phyloP scores from a whole-genome alignment of 228 moss, liverwort and hornwort species.

The Sphagnum fallax region DNA sequence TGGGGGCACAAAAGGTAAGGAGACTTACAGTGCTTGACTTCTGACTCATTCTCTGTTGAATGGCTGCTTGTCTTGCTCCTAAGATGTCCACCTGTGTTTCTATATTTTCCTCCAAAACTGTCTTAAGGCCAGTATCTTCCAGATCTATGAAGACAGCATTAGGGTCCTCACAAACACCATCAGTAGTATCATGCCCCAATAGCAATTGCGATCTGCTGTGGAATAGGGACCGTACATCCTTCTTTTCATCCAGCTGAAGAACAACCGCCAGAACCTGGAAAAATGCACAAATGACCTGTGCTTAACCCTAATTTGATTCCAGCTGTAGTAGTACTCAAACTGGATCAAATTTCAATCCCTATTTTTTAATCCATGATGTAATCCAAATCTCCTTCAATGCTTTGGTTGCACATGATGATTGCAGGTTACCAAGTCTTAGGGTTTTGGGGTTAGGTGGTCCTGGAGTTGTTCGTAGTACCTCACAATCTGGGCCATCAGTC shows the following conservation, averaged over 20 bases:
- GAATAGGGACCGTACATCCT: slow-evolving; percentile 20
- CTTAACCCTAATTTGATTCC: no score
- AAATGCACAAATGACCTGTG: neutral
- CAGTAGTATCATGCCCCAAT: no score
- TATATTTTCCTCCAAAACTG: slow-evolving; percentile 13
- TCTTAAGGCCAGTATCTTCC: slow-evolving; percentile 32
- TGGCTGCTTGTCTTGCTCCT: neutral
- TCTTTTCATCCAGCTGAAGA: slow-evolving; percentile 43
- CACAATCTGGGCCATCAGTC: slow-evolving; percentile 50
- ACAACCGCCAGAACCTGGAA: slow-evolving; percentile 52
- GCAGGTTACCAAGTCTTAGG: no score
- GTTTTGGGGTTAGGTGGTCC: no score
- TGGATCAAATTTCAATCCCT: no score
- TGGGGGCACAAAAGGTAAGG: no score
- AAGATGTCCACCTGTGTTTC: slow-evolving; percentile 7
- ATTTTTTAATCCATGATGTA: no score
- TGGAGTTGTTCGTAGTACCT: slow-evolving; percentile 8
- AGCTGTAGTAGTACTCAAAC: no score
- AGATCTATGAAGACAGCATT: slow-evolving; percentile 29
- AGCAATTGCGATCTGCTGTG: slow-evolving; percentile 1
- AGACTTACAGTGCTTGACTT: slow-evolving; percentile 20
- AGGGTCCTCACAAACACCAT: neutral
- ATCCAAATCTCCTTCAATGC: no score
- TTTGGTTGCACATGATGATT: no score
- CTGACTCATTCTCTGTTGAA: slow-evolving; percentile 7